Conservation (phyloP, 495 filamentous ascomycete genomes). For the Hypoxylon cercidicola region DNA sequence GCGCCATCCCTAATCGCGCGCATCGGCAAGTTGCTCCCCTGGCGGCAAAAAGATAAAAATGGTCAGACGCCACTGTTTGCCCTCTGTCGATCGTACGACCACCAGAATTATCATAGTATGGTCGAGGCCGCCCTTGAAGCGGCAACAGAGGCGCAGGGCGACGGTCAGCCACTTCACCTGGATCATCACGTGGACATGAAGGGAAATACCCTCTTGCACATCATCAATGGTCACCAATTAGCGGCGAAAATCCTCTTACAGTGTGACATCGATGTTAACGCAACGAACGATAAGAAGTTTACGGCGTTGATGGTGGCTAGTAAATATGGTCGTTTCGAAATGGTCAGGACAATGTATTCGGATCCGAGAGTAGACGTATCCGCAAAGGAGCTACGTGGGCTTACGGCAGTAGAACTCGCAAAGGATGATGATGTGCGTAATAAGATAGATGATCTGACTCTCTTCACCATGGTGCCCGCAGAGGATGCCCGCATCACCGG, state of each 20-base stretch:
- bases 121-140: constrained; percentile 79
- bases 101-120: constrained; percentile 86
- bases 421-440: constrained; percentile 99
- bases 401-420: constrained; percentile 95
- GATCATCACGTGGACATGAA: constrained; percentile 94
- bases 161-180: constrained; percentile 82
- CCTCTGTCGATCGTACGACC: constrained; percentile 93
- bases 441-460: constrained; percentile 89
- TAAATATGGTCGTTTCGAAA: constrained; percentile 95
- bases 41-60: constrained; percentile 92
- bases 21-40: constrained; percentile 82
- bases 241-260: constrained; percentile 77
- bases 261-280: constrained; percentile 94
- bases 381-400: constrained; percentile 84
- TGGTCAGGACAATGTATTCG: constrained; percentile 86
- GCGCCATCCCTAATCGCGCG: constrained; percentile 79
- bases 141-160: constrained; percentile 77
- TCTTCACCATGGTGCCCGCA: constrained; percentile 78
- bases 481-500: constrained; percentile 86
- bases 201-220: constrained; percentile 93
- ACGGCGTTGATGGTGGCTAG: constrained; percentile 99
- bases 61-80: constrained; percentile 97
- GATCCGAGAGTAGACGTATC: constrained; percentile 88
- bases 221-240: constrained; percentile 85
- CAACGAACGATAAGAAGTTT: constrained; percentile 93